Base-by-base conservation (phyloP, 139 green algal genomes). In the Ettlia oleoabundans region DNA sequence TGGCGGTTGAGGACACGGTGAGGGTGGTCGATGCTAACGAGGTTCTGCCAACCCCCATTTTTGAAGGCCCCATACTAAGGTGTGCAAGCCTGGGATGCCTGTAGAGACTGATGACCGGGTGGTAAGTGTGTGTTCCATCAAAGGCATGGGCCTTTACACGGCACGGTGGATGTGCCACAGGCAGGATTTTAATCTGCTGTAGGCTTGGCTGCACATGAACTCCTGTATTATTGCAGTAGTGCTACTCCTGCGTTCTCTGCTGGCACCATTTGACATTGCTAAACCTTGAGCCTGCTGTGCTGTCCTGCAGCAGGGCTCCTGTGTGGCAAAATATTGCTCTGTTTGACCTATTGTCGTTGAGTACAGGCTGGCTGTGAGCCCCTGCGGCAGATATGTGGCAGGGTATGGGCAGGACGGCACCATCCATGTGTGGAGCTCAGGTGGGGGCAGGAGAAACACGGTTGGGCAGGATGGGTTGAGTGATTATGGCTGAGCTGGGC, bases 21-120 rank as follows among this genome's bases (percentile, higher is more conserved):
- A 87, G 88, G 32, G 80, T 92, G 37, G 77, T 97, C n/a, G 90
- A 94, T 55, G 84, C 87, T 0, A 81, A 88, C 41, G 68, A 86
- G 1, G 84, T 76, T 8, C 71, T 88, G 35, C 81, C 87, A 58
- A 84, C 87, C 33, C 52, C 68, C 0, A 38, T 89, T 3, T 41
- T 53, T 0, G 55, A 76, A 40, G 82, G 87, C 3, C 79, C 82
- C 33, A 64, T 92, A 9, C 33, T 74, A 18, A 26, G 69, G 58
- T 81, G 73, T n/a, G n/a, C n/a, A n/a, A n/a, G n/a, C n/a, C n/a
- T n/a, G n/a, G n/a, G n/a, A n/a, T n/a, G n/a, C n/a, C n/a, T n/a
- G n/a, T n/a, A n/a, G n/a, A n/a, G n/a, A n/a, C n/a, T n/a, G n/a
- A n/a, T n/a, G n/a, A n/a, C n/a, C n/a, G n/a, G n/a, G n/a, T n/a